Base-by-base conservation (phyloP, 2,329 filamentous ascomycete genomes). In the Aaosphaeria pasadenensis region DNA sequence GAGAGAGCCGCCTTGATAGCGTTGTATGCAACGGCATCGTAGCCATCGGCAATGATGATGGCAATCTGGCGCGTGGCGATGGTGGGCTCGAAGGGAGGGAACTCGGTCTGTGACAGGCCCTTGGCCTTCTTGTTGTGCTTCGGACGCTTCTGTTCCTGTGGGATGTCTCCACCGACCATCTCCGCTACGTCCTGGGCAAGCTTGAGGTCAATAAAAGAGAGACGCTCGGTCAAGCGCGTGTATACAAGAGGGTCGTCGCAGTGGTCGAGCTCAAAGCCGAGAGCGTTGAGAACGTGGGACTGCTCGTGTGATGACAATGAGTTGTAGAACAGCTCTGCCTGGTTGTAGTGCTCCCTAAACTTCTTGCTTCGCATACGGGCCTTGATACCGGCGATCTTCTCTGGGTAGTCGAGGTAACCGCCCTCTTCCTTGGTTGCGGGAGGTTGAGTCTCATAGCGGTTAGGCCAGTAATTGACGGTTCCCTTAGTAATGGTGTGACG, bases 311-410 rank as follows among this genome's bases (percentile, higher is more conserved):
- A 71, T 0, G 82, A 81, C 56, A 92, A 70, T 11, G 86, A 91
- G 74, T 92, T 92, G 74, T 84, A 92, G 74, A 94, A 94, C 1
- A 92, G 75, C 63, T 91, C 87, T 0, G 89, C 88, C 66, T 94
- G 89, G 43, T 80, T 85, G 70, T 82, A 82, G 64, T 92, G 87
- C 52, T 94, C 88, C 54, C 77, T 80, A 76, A 92, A 92, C 72
- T 92, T 92, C 56, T 78, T 78, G 54, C 83, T 87, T 49, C 81
- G 77, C 5, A 85, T 74, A 7, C 89, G 83, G 13, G 78, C 74
- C 74, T 94, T 92, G 64, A 88, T 83, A 3, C 88, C 88, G 4
- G 74, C 75, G 1, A 88, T 71, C 66, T 84, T 86, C 50, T 82
- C 73, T 0, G 83, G 80, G 56, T 84, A 87, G 42, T 90, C 87